phyloP scores from a whole-genome alignment of 2,329 filamentous ascomycete species.

The Alternaria viburni region DNA sequence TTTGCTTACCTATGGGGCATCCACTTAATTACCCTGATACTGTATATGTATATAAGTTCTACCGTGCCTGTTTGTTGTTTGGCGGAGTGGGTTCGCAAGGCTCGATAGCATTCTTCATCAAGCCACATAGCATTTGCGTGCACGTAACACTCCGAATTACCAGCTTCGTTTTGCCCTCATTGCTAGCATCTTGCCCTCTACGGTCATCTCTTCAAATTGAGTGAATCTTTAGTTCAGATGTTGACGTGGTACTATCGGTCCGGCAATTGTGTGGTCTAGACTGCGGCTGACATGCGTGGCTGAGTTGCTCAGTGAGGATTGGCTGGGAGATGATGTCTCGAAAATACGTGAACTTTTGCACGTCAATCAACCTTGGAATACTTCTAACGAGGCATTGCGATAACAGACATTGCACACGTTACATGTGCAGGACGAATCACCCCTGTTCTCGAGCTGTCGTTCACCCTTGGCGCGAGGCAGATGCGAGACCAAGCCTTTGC shows the following conservation, averaged over 20 bases:
- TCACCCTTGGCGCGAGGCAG: background rate
- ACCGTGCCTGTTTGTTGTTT: background rate
- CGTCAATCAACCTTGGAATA: background rate
- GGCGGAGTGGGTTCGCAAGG: background rate
- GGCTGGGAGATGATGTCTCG: background rate
- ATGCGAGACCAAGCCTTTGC: constrained; percentile 26
- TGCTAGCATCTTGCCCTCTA: background rate
- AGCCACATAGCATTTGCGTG: background rate
- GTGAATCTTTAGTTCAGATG: background rate
- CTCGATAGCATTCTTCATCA: background rate
- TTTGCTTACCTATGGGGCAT: background rate
- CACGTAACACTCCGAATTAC: background rate
- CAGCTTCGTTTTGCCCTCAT: background rate
- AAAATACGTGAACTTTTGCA: background rate
- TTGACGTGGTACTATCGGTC: background rate
- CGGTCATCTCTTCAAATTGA: background rate
- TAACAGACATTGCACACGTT: background rate
- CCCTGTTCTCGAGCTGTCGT: background rate
- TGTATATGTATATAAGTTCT: constrained; percentile 19
- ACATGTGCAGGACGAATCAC: background rate
- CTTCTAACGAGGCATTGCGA: background rate
- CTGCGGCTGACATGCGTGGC: background rate
- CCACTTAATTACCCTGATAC: background rate
- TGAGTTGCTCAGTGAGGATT: background rate
- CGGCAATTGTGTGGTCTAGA: background rate